A percentile compares a stretch with the other conserved stretches of the same genome.
Evolutionary conservation across 2,329 filamentous ascomycete genomes (phyloP).

Genomic region (Cladosporium cucumerinum): DNA sequence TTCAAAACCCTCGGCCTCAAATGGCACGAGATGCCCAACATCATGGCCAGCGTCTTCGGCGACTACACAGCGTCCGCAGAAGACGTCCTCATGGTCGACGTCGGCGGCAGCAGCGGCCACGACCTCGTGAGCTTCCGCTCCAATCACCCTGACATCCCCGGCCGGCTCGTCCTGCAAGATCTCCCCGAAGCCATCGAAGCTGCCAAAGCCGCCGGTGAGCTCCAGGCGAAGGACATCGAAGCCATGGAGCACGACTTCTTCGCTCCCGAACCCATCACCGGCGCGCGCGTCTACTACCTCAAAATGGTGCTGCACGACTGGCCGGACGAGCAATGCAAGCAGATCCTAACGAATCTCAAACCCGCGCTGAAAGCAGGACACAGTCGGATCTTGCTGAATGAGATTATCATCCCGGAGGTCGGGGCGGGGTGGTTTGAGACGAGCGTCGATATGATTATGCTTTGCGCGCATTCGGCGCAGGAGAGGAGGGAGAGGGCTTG

Average conservation of each 20-base stretch:
- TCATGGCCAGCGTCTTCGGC: neutral
- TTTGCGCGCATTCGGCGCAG: conserved; percentile 17
- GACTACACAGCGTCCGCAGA: conserved; percentile 1
- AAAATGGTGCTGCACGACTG: conserved; percentile 24
- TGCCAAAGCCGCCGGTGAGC: conserved; percentile 17
- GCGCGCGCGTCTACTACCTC: conserved; percentile 21
- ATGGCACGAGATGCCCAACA: conserved; percentile 15
- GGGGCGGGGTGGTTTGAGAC: conserved; percentile 19
- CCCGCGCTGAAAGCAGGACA: conserved; percentile 20
- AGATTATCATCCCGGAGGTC: conserved; percentile 23
- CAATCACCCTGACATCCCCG: conserved; percentile 18
- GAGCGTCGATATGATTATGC: conserved; percentile 21
- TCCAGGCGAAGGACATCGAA: conserved; percentile 20
- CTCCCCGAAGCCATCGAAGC: conserved; percentile 15
- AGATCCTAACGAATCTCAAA: conserved; percentile 20
- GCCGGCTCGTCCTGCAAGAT: conserved; percentile 30
- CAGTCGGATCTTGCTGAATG: conserved; percentile 25
- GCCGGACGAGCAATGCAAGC: conserved; percentile 20
- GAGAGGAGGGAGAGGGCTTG: conserved; percentile 10
- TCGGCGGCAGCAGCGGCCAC: conserved; percentile 26
- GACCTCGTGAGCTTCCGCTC: conserved; percentile 23
- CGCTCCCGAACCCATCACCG: conserved; percentile 30
- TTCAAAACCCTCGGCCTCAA: conserved; percentile 13
- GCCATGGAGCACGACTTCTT: conserved; percentile 33
- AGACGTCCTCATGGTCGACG: conserved; percentile 27